Evolutionary conservation across 2,329 filamentous ascomycete species (phyloP).

Genomic region (Aspergillus oerlinghausenensis): DNA sequence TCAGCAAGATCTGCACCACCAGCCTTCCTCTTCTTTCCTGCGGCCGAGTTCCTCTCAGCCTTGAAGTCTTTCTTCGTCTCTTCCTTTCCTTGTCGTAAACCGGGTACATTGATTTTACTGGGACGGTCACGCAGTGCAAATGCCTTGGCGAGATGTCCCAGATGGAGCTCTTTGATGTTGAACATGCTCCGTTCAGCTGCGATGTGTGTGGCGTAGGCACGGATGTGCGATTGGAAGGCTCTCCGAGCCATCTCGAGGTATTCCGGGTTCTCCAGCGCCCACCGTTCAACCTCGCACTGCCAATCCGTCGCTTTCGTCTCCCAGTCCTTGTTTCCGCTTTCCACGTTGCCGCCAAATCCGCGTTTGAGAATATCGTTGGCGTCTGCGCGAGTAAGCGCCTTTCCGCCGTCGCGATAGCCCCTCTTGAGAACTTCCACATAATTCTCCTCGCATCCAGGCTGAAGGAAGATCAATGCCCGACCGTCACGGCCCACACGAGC

Average conservation of each 20-base stretch:
- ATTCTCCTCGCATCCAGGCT: constrained; percentile 85
- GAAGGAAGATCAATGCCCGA: constrained; percentile 81
- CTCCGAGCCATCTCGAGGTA: constrained; percentile 76
- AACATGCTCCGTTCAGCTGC: constrained; percentile 81
- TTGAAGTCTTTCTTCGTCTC: constrained; percentile 46
- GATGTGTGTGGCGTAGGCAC: constrained; percentile 92
- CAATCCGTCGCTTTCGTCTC: constrained; percentile 63
- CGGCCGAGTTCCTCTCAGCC: constrained; percentile 34
- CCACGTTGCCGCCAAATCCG: constrained; percentile 51
- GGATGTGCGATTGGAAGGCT: constrained; percentile 85
- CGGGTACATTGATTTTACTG: constrained; percentile 63
- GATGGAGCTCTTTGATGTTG: constrained; percentile 83
- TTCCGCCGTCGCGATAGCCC: constrained; percentile 60
- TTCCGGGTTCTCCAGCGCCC: constrained; percentile 59
- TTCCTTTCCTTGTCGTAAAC: constrained; percentile 46
- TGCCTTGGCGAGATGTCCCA: constrained; percentile 90
- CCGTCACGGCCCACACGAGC: constrained; percentile 87
- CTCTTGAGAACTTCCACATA: constrained; percentile 77
- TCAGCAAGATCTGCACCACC: constrained; percentile 21
- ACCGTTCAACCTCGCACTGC: constrained; percentile 63
- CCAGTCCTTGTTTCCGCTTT: constrained; percentile 50
- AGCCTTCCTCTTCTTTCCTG: constrained; percentile 34
- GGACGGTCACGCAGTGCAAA: constrained; percentile 88
- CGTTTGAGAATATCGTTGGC: constrained; percentile 64
- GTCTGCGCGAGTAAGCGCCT: constrained; percentile 58